Base-by-base conservation (phyloP, 148 eudicot genomes). In the Rhododendron kiyosumense region DNA sequence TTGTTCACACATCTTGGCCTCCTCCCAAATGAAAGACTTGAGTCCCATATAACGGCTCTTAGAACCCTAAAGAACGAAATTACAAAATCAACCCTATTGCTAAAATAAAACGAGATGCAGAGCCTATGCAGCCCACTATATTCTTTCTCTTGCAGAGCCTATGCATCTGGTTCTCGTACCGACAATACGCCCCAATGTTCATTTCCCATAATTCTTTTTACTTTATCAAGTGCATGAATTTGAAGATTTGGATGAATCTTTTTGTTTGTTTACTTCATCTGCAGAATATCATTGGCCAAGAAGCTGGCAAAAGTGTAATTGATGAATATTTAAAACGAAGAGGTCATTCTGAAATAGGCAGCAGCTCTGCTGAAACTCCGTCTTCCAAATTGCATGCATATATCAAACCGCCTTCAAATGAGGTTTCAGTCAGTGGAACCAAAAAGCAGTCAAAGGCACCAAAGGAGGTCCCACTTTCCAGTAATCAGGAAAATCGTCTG, bases 251-350 rank as follows among this genome's bases (percentile, higher is more conserved):
- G 41, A 51, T 69, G 9, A n/a, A n/a, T 14, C 14, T 17, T 69
- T 22, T 28, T 51, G 26, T 7, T 57, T 30, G 78, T 85, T 84
- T 28, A 26, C 38, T 77, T 63, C 14, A 45, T 81, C 79, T 90
- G 61, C 92, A 97, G 99, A 97, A 97, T 91, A 97, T 97, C 78
- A 89, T 97, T 79, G 98, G 98, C 22, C 94, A 94, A 87, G 98
- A 97, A 90, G 87, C 93, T 89, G 98, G 98, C 13, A 90, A 88
- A 90, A 83, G 79, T 84, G 98, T 97, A 79, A 97, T 91, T 78
- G 89, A 90, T 73, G 99, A 97, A 89, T 97, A 97, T 86, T 85
- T 97, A 88, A 93, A 85, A 85, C 91, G 92, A 46, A 97, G 99
- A 93, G 98, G 99, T 82, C 88, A 90, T 88, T 88, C 91, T 18